Evolutionary conservation across 2,329 filamentous ascomycete species (phyloP).

Genomic region (Nemania sp.): DNA sequence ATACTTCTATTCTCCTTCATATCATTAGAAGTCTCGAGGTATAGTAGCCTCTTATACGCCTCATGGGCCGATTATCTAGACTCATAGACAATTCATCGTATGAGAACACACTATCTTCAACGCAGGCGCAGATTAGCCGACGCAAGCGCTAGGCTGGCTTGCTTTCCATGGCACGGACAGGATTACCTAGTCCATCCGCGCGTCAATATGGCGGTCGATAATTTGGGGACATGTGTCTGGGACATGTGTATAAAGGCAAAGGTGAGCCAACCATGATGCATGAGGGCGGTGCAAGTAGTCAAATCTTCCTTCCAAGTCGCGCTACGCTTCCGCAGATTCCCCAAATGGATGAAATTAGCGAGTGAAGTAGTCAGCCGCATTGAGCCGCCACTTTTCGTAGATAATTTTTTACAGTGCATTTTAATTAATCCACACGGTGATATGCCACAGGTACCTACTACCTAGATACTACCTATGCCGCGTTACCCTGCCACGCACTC

Average conservation of each 20-base stretch:
- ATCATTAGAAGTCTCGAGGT: neutral
- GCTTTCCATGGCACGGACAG: too few species aligned
- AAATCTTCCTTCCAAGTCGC: too few species aligned
- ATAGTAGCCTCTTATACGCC: neutral
- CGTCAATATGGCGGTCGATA: neutral
- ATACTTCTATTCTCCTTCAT: neutral
- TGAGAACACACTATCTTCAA: neutral
- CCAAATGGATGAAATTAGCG: constrained; percentile 1
- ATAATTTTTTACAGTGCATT: too few species aligned
- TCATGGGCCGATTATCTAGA: neutral
- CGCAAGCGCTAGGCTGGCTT: too few species aligned
- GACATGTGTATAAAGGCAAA: neutral
- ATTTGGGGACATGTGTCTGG: neutral
- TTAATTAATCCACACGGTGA: too few species aligned
- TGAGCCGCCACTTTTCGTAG: neutral
- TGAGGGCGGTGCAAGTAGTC: neutral
- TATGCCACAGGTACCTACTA: neutral
- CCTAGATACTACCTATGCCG: neutral
- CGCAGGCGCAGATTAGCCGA: neutral
- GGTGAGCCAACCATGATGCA: neutral
- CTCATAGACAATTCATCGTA: neutral
- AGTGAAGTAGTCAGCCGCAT: neutral
- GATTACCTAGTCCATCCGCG: neutral
- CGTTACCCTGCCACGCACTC: constrained; percentile 2
- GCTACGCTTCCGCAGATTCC: neutral